Conservation (phyloP, 2,329 filamentous ascomycete species). For the Chalara sp. region DNA sequence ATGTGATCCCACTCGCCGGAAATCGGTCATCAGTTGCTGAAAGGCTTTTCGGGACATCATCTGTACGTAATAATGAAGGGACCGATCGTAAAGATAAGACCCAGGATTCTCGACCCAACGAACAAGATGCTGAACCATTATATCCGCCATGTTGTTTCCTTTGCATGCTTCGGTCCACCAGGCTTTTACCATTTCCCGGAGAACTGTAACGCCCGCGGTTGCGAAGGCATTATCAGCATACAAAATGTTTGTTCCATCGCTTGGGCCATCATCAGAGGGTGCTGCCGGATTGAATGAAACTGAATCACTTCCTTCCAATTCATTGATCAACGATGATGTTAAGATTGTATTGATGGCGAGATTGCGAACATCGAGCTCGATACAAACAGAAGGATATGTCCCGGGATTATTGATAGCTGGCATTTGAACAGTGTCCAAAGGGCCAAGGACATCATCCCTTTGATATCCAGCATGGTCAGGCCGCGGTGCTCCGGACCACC, state of each 20-base stretch:
- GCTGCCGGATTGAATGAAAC: conserved; percentile 76
- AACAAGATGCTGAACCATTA: conserved; percentile 94
- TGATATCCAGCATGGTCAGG: conserved; percentile 97
- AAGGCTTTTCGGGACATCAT: conserved; percentile 98
- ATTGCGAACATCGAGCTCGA: conserved; percentile 90
- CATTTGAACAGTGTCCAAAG: conserved; percentile 84
- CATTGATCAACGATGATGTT: conserved; percentile 93
- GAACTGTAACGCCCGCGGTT: conserved; percentile 80
- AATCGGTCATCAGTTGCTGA: conserved; percentile 94
- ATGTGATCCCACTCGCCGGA: conserved; percentile 88
- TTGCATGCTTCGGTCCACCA: conserved; percentile 96
- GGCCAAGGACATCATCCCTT: conserved; percentile 77
- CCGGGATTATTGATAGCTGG: conserved; percentile 88
- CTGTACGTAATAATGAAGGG: conserved; percentile 93
- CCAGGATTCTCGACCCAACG: conserved; percentile 94
- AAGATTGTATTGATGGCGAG: conserved; percentile 96
- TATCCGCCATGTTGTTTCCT: conserved; percentile 89
- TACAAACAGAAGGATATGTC: conserved; percentile 92
- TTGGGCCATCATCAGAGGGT: conserved; percentile 49
- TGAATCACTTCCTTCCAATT: conserved; percentile 84
- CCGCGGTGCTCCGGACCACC: conserved; percentile 85
- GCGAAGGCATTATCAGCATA: conserved; percentile 88
- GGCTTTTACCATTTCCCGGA: conserved; percentile 96
- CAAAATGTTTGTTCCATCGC: conserved; percentile 61
- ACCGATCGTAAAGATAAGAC: conserved; percentile 91